Evolutionary conservation across 768 basidiomycete species (phyloP).

Genomic region (Mycena epipterygia): DNA sequence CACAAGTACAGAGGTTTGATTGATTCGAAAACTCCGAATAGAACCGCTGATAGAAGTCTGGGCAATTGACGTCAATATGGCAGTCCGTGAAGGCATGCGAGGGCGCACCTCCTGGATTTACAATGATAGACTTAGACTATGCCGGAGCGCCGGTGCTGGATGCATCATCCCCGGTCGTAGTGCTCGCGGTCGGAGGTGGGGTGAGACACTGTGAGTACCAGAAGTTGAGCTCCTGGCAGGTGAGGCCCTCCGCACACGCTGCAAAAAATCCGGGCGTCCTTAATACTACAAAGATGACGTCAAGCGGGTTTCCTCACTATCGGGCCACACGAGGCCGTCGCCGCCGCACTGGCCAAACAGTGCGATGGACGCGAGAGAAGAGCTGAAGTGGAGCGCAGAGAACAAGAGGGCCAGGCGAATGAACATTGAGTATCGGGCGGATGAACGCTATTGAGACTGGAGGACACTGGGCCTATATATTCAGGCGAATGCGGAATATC

Average conservation of each 20-base stretch:
- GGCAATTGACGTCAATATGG: too few species aligned
- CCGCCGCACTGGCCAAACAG: slow-evolving; percentile 29
- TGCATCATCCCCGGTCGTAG: background rate
- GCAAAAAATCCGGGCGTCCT: background rate
- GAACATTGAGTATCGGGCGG: slow-evolving; percentile 3
- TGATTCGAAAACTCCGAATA: too few species aligned
- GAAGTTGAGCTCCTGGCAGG: slow-evolving; percentile 6
- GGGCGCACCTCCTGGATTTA: too few species aligned
- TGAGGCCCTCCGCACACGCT: slow-evolving; percentile 20
- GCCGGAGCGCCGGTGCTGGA: background rate
- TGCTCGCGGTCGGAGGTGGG: background rate
- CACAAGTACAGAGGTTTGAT: too few species aligned
- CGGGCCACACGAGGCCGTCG: slow-evolving; percentile 22
- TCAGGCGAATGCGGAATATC: slow-evolving; percentile 91
- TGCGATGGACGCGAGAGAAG: slow-evolving; percentile 5
- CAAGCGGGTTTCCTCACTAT: slow-evolving; percentile 10
- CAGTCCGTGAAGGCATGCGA: too few species aligned
- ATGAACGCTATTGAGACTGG: too few species aligned
- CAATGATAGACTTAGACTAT: too few species aligned
- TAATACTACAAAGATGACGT: background rate
- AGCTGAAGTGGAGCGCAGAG: background rate
- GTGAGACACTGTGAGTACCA: slow-evolving; percentile 30
- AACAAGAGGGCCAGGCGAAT: slow-evolving; percentile 6
- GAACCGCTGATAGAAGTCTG: too few species aligned
- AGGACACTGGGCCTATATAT: background rate